A percentile compares a stretch with the other conserved stretches of the same genome.
phyloP scores from a whole-genome alignment of 2,329 filamentous ascomycete species.

The Ophiostoma australiae region DNA sequence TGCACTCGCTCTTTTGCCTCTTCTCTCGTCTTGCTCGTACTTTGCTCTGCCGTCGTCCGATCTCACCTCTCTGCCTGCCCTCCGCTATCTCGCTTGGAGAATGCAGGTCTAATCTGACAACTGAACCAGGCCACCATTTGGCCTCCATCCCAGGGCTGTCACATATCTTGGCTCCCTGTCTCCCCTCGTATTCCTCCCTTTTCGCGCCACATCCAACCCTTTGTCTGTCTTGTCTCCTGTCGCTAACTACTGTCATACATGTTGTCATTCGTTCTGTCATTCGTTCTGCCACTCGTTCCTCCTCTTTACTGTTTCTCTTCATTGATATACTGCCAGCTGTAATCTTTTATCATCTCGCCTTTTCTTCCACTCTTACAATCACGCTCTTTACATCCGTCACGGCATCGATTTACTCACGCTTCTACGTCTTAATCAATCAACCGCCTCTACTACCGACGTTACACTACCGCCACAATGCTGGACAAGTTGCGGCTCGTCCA shows the following conservation, averaged over 20 bases:
- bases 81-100: neutral
- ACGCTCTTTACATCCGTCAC: neutral
- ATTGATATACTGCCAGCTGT: neutral
- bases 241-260: neutral
- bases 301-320: neutral
- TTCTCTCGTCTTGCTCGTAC: neutral
- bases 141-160: neutral
- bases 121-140: neutral
- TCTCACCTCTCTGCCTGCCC: neutral
- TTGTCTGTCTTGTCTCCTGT: neutral
- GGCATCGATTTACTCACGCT: neutral
- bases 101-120: neutral
- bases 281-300: neutral
- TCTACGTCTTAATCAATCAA: neutral
- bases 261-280: neutral
- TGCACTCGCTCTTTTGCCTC: neutral
- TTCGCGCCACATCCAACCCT: neutral
- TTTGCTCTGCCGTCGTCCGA: neutral
- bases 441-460: neutral
- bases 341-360: neutral
- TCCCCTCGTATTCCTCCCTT: neutral
- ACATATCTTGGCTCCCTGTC: constrained; percentile 2
- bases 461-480: constrained; percentile 28
- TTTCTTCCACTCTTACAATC: neutral
- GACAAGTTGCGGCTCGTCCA: constrained; percentile 30